These are phyloP conservation scores for Xerocomellus intermedius DNA, from an alignment of 768 basidiomycete genomes.

Conservation along the genomic window DNA sequence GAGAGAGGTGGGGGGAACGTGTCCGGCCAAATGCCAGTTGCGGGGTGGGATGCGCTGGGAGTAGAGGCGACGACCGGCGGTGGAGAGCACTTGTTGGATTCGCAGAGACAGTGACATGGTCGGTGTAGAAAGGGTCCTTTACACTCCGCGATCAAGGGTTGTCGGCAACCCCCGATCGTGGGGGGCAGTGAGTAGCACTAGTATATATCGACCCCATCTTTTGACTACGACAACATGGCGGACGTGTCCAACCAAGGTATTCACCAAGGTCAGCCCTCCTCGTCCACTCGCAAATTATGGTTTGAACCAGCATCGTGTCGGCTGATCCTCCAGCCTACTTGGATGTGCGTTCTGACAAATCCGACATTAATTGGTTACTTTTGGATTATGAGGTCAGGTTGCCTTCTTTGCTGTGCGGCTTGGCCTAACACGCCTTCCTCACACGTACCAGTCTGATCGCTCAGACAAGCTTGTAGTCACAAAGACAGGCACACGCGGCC, in stretches of 20 bases:
- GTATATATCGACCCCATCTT: neutral
- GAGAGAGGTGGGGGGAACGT: slow-evolving; percentile 32
- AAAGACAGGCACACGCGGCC: slow-evolving; percentile 74
- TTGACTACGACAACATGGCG: slow-evolving; percentile 51
- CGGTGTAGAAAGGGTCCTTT: neutral
- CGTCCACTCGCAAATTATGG: slow-evolving; percentile 3
- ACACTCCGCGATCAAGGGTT: slow-evolving; percentile 16
- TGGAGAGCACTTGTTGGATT: slow-evolving; percentile 7
- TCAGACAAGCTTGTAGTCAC: slow-evolving; percentile 82
- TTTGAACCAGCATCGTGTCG: slow-evolving; percentile 15
- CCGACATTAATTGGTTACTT: slow-evolving; percentile 86
- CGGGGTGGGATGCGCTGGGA: slow-evolving; percentile 25
- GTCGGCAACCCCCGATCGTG: slow-evolving; percentile 25
- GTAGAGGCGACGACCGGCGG: slow-evolving; percentile 24
- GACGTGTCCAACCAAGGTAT: slow-evolving; percentile 76
- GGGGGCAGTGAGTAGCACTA: neutral
- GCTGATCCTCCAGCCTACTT: slow-evolving; percentile 61
- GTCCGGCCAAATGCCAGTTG: slow-evolving; percentile 32
- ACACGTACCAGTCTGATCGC: slow-evolving; percentile 52
- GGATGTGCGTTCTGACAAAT: slow-evolving; percentile 82
- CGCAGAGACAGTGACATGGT: slow-evolving; percentile 19
- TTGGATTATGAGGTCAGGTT: slow-evolving; percentile 77
- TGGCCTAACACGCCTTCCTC: slow-evolving; percentile 20
- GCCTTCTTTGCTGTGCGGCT: neutral
- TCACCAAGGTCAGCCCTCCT: slow-evolving; percentile 54